Evolutionary conservation across 225 moss, liverwort and hornwort species (phyloP), one percentile per base, ranked within the genome.

Genomic region (Rhytidiadelphus loreus): DNA sequence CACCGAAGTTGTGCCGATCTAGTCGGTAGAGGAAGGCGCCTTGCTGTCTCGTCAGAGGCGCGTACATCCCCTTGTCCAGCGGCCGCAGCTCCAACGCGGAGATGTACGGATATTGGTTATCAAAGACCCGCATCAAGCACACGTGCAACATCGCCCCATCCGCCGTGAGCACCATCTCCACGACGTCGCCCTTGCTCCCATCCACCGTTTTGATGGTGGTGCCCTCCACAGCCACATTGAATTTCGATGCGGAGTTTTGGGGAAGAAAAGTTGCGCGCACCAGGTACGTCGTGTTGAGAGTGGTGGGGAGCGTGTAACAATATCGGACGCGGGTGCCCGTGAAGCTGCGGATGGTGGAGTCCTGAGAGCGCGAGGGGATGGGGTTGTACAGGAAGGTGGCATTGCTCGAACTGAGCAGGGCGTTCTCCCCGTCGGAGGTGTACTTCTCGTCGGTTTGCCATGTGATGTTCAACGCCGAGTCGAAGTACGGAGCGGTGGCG

Each of bases 261-360:
- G 88, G 88, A 19, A 75, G n/a, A 56, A 89, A 89, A 37, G 86
- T 46, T 63, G 86, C 89, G 24, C 82, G 89, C 76, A 89, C 86
- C 30, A 89, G 37, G 46, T 73, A 88, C 53, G 88, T 83, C 62
- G 53, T 82, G 82, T 82, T 82, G 52, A 23, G 39, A 24, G 39
- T 62, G 19, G 82, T 52, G 63, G 88, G 82, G 50, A 88, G 59
- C 17, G 82, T 21, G 88, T 88, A 88, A 39, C 82, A 88, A 41
- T 41, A 63, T 37, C 70, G 48, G 74, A 25, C 62, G 29, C 29
- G 26, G 21, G 82, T 44, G 37, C 88, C 55, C 41, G 64, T 39
- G 55, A 88, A 88, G 41, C 25, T 74, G 62, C 88, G 88, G 61
- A 88, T 68, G 6, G 82, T 88, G 17, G 39, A 61, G 33, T 88